Conservation (phyloP, 2,329 filamentous ascomycete genomes). For the Calonectria pseudoturangicola region DNA sequence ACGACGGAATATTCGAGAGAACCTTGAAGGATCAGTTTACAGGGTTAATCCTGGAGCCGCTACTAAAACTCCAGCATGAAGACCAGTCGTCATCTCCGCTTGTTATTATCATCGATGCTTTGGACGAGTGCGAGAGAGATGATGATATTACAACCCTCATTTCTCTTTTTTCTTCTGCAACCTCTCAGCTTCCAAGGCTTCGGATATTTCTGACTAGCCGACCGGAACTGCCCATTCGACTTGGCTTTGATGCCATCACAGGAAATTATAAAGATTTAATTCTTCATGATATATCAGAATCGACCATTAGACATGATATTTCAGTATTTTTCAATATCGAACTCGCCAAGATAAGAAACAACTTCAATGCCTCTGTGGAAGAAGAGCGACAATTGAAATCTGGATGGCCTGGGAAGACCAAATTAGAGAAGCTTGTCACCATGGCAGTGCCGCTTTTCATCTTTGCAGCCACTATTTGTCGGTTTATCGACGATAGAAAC, state of each 20-base stretch:
- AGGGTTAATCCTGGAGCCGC: conserved; percentile 61
- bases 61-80: background rate
- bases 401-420: background rate
- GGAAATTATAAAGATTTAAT: background rate
- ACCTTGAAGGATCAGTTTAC: conserved; percentile 62
- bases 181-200: conserved; percentile 49
- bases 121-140: conserved; percentile 56
- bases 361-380: background rate
- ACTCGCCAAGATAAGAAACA: background rate
- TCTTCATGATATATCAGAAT: conserved; percentile 3
- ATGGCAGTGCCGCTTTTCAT: background rate
- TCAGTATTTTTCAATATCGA: background rate
- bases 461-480: background rate
- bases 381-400: background rate
- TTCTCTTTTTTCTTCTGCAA: background rate
- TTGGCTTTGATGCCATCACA: background rate
- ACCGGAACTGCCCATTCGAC: background rate
- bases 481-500: background rate
- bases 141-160: conserved; percentile 53
- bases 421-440: background rate
- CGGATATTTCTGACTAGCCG: conserved; percentile 55
- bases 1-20: conserved; percentile 57
- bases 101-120: conserved; percentile 59
- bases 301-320: background rate
- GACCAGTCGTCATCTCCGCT: conserved; percentile 44